Evolutionary conservation across 129 eudicot genomes (phyloP).

Genomic region (Oenanthe sinensis): DNA sequence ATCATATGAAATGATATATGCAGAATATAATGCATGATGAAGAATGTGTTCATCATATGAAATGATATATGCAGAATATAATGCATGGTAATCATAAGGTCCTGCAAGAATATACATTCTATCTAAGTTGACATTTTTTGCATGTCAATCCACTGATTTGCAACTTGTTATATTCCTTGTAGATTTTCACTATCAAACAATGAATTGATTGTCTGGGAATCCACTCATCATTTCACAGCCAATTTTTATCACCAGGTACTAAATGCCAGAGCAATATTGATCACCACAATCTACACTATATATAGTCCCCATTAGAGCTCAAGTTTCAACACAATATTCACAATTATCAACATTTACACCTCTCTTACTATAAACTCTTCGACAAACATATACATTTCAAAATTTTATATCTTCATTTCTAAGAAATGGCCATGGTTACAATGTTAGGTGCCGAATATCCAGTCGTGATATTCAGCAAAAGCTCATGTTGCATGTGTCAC

Average conservation of each 20-base stretch:
- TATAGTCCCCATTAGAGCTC: conserved; percentile 10
- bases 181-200: conserved; percentile 1
- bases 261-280: not conserved
- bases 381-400: not conserved
- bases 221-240: not conserved
- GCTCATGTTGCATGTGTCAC: conserved; percentile 36
- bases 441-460: conserved; percentile 21
- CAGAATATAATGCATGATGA: conserved; percentile 7
- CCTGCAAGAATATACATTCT: conserved; percentile 6
- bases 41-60: no score
- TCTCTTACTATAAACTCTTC: not conserved
- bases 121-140: not conserved
- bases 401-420: not conserved
- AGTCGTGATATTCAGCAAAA: conserved; percentile 38
- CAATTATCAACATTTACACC: not conserved
- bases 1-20: not conserved
- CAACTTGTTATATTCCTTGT: conserved; percentile 12
- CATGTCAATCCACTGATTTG: conserved; percentile 4
- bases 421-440: conserved; percentile 20
- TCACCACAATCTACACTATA: not conserved
- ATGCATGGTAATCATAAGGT: conserved; percentile 1
- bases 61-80: not conserved
- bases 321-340: conserved; percentile 2
- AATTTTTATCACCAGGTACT: not conserved
- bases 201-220: not conserved